Base-by-base conservation (phyloP, 192 early-diverging fungal genomes). In the Coemansia sp. region DNA sequence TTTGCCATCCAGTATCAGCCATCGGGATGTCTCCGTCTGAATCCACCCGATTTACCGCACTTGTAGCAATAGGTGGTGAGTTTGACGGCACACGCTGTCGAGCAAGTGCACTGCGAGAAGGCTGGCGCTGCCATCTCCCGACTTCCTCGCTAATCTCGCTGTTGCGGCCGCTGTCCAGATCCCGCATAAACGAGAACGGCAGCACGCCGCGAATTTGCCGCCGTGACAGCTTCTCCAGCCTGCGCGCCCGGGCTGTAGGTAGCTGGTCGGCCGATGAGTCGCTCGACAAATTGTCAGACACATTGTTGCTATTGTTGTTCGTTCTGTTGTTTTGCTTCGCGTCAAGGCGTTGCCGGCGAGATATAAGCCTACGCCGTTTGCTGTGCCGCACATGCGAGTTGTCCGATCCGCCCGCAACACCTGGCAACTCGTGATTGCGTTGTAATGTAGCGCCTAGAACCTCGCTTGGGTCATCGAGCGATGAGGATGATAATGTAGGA, bases 161-260 rank as follows among this genome's bases (percentile, higher is more conserved):
- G n/a, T 37, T 29, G 14, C 68, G 64, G n/a, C 64, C 59, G 21
- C 48, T 38, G 35, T 62, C 25, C 24, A 79, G 35, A 19, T 73
- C 76, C 15, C 71, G 67, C 60, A 79, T 73, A 66, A 79, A 79
- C 38, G 76, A 79, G 49, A 79, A 79, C 10, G 76, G 76, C 45
- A 79, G 50, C 4, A 79, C 58, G 10, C 71, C 76, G 17, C 76
- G 76, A 48, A 79, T 79, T 52, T 79, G 67, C 27, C 57, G 63
- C 22, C 71, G 70, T 14, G 67, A 67, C 10, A 78, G 63, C 47
- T 62, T 62, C 17, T 52, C 53, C 5, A 69, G 57, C 32, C 21
- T 63, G 5, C 62, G 32, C 6, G 63, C 67, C n/a, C 58, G 72
- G 3, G 66, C 59, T 15, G 63, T 66, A 11, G 70, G 70, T 35